A percentile compares a stretch with the other conserved stretches of the same genome.
phyloP scores from a whole-genome alignment of 352 stramenopile species.

The Globisporangium recalcitrans region DNA sequence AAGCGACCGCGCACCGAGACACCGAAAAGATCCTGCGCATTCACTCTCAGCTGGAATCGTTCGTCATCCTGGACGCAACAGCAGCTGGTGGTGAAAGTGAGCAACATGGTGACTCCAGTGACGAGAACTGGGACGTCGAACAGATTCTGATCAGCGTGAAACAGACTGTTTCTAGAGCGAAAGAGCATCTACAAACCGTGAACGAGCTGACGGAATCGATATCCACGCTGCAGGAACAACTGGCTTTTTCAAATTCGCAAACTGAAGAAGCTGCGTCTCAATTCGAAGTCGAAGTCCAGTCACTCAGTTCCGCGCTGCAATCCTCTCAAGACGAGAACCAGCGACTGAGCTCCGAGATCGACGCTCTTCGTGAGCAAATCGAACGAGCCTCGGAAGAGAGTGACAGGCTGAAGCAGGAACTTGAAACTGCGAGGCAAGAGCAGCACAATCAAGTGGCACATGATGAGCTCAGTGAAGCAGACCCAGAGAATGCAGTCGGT shows the following conservation, averaged over 20 bases:
- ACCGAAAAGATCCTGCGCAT: constrained; percentile 10
- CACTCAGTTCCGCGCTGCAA: constrained; percentile 18
- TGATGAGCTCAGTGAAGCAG: neutral
- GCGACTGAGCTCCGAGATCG: constrained; percentile 15
- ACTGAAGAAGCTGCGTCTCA: neutral
- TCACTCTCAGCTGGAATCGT: constrained; percentile 19
- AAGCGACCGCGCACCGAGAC: constrained; percentile 19
- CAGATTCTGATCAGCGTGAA: constrained; percentile 11
- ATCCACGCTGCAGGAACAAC: constrained; percentile 9
- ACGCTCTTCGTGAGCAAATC: constrained; percentile 20
- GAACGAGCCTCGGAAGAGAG: constrained; percentile 23
- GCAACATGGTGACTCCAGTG: neutral
- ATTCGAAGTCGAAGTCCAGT: constrained; percentile 22
- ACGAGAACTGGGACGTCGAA: neutral
- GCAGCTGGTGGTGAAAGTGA: neutral
- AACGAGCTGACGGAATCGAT: constrained; percentile 12
- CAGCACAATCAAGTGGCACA: neutral
- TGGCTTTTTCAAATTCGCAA: neutral
- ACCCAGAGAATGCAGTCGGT: neutral
- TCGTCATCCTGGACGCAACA: constrained; percentile 2
- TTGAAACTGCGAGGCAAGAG: constrained; percentile 13
- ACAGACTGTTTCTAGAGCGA: constrained; percentile 3
- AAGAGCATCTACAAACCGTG: constrained; percentile 8
- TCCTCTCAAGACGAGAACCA: constrained; percentile 17
- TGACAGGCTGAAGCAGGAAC: constrained; percentile 17